A percentile compares a stretch with the other conserved stretches of the same genome.
Conservation (phyloP, 1,284 basidiomycete species). For the Cutaneotrichosporon sp. region DNA sequence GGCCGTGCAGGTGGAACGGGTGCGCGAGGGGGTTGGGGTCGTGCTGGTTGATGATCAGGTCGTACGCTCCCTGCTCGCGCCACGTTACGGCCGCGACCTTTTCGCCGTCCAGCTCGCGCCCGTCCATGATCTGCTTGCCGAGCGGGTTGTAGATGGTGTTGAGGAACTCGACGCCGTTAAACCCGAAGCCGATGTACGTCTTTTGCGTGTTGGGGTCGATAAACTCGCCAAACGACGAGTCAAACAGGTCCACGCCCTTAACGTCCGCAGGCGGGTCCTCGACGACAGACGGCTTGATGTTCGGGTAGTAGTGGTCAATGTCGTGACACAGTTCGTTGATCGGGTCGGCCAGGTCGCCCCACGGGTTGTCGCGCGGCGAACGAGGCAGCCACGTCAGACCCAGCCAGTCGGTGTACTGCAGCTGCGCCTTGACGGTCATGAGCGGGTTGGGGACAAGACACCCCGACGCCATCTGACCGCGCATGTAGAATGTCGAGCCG, state of each 20-base stretch:
- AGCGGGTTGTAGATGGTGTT: constrained; percentile 39
- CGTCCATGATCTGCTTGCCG: constrained; percentile 24
- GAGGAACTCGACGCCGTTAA: constrained; percentile 25
- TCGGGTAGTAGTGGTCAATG: constrained; percentile 6
- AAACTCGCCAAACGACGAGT: constrained; percentile 20
- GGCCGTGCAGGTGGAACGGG: constrained; percentile 42
- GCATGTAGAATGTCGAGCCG: constrained; percentile 36
- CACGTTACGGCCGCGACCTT: constrained; percentile 26
- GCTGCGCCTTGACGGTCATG: constrained; percentile 2
- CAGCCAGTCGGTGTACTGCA: constrained; percentile 11
- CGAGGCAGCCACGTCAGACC: constrained; percentile 11
- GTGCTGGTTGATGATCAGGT: constrained; percentile 44
- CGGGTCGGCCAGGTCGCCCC: constrained; percentile 13
- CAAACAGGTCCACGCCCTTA: not conserved
- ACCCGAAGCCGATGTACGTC: constrained; percentile 23
- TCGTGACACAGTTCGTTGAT: constrained; percentile 4
- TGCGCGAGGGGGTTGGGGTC: constrained; percentile 33
- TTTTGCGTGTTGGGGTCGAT: constrained; percentile 15
- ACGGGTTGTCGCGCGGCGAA: constrained; percentile 20
- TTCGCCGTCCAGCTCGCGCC: constrained; percentile 16
- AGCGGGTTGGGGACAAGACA: not conserved
- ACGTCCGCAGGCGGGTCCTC: not conserved
- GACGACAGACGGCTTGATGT: constrained; percentile 12
- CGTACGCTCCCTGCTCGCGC: constrained; percentile 20
- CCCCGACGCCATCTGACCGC: constrained; percentile 23